Percentiles rank a stretch among this genome's conserved stretches.
phyloP scores from a whole-genome alignment of 1,139 yeast species.

The Ogataea hybrid region DNA sequence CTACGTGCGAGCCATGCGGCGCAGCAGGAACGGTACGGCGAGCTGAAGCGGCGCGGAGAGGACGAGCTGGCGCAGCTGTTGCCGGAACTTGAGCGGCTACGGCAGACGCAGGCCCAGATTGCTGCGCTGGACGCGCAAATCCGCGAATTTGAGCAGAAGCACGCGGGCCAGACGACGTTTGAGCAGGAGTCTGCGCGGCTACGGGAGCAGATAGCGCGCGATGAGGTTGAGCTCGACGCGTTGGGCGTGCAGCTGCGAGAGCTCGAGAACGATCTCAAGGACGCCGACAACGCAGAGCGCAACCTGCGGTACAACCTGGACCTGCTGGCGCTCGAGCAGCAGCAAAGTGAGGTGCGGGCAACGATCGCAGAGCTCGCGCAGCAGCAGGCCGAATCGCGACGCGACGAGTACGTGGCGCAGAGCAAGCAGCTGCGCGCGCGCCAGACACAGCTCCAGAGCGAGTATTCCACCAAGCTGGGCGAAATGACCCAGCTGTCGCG shows the following conservation, averaged over 20 bases:
- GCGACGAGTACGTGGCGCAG: conserved; percentile 61
- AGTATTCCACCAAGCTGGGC: conserved; percentile 77
- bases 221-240: conserved; percentile 22
- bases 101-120: conserved; percentile 11
- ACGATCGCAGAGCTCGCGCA: conserved; percentile 46
- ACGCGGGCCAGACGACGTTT: conserved; percentile 9
- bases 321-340: conserved; percentile 39
- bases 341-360: conserved; percentile 35
- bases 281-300: conserved; percentile 52
- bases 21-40: conserved; percentile 16
- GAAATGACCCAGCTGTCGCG: conserved; percentile 82
- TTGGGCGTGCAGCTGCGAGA: conserved; percentile 8
- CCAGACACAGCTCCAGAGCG: conserved; percentile 59
- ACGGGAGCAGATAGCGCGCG: conserved; percentile 9
- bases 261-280: conserved; percentile 39
- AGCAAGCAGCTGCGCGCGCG: conserved; percentile 53
- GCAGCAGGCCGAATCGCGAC: conserved; percentile 61
- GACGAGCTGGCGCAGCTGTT: background rate
- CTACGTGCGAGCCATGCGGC: conserved; percentile 8
- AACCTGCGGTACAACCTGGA: conserved; percentile 56
- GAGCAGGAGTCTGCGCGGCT: conserved; percentile 12
- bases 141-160: conserved; percentile 17
- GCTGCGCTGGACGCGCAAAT: conserved; percentile 20
- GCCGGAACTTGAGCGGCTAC: conserved; percentile 12
- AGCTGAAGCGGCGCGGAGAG: conserved; percentile 15